Conservation (phyloP, 768 basidiomycete species). For the Russula brevipes region DNA sequence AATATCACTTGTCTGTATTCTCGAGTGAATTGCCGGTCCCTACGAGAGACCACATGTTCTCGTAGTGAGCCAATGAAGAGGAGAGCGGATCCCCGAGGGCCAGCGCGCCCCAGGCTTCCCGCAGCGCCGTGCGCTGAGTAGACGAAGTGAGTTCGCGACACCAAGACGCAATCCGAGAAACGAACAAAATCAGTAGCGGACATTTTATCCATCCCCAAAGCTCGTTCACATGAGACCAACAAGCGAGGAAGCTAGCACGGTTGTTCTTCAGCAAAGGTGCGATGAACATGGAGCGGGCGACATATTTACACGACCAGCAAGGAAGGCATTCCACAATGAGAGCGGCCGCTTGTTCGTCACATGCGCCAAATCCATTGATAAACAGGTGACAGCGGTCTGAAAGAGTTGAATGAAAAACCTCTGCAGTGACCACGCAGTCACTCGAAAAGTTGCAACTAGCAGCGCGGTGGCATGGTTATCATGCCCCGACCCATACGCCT, state of each 20-base stretch:
- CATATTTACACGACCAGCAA: constrained; percentile 59
- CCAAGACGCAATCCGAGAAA: not conserved
- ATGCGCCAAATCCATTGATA: constrained; percentile 46
- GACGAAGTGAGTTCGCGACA: not conserved
- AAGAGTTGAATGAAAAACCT: constrained; percentile 67
- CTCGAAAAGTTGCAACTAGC: constrained; percentile 52
- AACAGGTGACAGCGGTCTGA: constrained; percentile 55
- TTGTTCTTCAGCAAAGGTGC: constrained; percentile 7
- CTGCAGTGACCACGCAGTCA: constrained; percentile 57
- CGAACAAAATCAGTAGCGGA: constrained; percentile 57
- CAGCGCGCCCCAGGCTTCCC: constrained; percentile 21
- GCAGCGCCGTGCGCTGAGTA: constrained; percentile 18
- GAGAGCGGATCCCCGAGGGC: constrained; percentile 15
- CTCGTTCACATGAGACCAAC: constrained; percentile 50
- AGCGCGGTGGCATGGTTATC: constrained; percentile 44
- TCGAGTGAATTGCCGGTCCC: constrained; percentile 6
- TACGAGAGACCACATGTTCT: constrained; percentile 21
- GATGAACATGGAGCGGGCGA: not conserved
- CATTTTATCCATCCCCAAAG: constrained; percentile 47
- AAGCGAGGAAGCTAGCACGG: constrained; percentile 53
- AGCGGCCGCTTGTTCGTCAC: constrained; percentile 31
- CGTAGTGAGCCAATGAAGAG: constrained; percentile 18
- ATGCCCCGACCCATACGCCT: constrained; percentile 21
- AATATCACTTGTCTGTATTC: constrained; percentile 17
- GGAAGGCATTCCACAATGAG: constrained; percentile 64